Evolutionary conservation across 768 basidiomycete genomes (phyloP).

Genomic region (Pisolithus orientalis): DNA sequence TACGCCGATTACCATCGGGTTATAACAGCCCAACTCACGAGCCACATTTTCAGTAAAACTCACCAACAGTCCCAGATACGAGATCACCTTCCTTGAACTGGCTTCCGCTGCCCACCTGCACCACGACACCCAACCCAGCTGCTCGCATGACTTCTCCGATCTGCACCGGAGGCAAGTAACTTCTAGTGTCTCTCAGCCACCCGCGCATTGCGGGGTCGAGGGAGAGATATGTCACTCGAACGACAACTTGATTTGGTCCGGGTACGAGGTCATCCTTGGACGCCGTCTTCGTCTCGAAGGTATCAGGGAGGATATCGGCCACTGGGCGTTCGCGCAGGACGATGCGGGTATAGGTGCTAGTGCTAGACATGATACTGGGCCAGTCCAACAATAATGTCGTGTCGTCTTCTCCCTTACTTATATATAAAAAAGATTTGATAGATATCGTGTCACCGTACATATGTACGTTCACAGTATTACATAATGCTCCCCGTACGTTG

Average conservation of each 20-base stretch:
- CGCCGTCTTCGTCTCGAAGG: constrained; percentile 59
- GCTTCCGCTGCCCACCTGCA: constrained; percentile 50
- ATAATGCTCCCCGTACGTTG: too few relatives aligned
- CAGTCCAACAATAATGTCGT: too few relatives aligned
- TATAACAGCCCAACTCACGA: background rate
- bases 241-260: constrained; percentile 49
- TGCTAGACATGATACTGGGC: constrained; percentile 11
- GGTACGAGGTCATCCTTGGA: constrained; percentile 49
- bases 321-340: constrained; percentile 73
- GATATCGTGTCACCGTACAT: too few relatives aligned
- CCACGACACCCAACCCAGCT: constrained; percentile 57
- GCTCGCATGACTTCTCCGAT: constrained; percentile 81
- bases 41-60: constrained; percentile 14
- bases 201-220: constrained; percentile 88
- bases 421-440: background rate
- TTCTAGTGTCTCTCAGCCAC: constrained; percentile 68
- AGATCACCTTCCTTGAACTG: constrained; percentile 58
- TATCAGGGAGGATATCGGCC: constrained; percentile 61
- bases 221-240: constrained; percentile 74
- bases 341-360: constrained; percentile 50
- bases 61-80: constrained; percentile 60
- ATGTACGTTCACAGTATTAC: too few relatives aligned
- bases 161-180: constrained; percentile 64
- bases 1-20: background rate
- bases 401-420: background rate